A percentile compares a stretch with the other conserved stretches of the same genome.
Conservation (phyloP, 1,139 yeast genomes). For the Lodderomyces oxycetoniae region DNA sequence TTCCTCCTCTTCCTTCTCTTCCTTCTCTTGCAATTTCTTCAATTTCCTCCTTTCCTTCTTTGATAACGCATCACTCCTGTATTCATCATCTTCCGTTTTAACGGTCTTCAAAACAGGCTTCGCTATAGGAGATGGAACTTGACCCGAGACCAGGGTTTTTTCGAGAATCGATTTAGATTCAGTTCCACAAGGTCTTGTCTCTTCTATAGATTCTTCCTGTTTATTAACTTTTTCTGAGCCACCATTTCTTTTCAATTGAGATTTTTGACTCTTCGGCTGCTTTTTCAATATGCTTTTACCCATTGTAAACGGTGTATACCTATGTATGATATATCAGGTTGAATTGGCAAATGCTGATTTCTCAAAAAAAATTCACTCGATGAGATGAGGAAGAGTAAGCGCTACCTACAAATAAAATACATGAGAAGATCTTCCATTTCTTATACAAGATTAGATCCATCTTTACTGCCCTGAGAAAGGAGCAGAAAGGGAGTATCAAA, state of each 20-base stretch:
- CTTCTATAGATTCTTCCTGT: conserved; percentile 15
- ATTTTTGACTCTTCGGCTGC: conserved; percentile 32
- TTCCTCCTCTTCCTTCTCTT: conserved; percentile 20
- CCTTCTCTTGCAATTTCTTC: conserved; percentile 40
- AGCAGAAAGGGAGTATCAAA: no score
- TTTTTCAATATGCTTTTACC: conserved; percentile 30
- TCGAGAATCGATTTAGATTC: conserved; percentile 6
- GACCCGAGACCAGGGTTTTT: conserved; percentile 3
- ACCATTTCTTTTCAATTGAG: no score
- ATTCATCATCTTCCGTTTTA: conserved; percentile 26
- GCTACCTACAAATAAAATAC: no score
- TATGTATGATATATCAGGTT: not conserved
- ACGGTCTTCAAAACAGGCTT: conserved; percentile 9
- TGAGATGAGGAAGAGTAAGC: no score
- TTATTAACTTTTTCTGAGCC: conserved; percentile 20
- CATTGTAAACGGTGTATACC: conserved; percentile 16
- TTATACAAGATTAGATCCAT: no score
- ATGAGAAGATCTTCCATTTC: no score
- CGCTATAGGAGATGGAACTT: not conserved
- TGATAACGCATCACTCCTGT: conserved; percentile 46
- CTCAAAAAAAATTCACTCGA: no score
- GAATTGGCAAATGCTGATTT: no score
- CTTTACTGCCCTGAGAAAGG: no score
- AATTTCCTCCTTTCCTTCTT: conserved; percentile 62
- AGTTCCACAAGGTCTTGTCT: conserved; percentile 8